Base-by-base conservation (phyloP, 768 basidiomycete species). In the Boletus speciosus region DNA sequence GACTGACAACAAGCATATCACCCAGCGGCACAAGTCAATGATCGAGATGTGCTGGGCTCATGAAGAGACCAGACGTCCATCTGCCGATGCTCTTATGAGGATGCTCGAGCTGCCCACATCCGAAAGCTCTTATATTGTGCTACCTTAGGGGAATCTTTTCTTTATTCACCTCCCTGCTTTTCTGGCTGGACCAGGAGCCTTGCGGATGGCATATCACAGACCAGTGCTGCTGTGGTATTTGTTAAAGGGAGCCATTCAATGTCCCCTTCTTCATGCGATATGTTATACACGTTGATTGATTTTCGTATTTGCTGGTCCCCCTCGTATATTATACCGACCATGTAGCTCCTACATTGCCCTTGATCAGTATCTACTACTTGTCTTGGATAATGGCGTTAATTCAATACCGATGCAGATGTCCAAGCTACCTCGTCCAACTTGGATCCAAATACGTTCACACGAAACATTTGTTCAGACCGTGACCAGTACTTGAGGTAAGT, bases 11-110 rank as follows among this genome's bases (percentile, higher is more conserved):
- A 19, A 36, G 3, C 35, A 34, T 34, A 37, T 65, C 15, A 40
- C 45, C 14, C 16, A 0, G 2, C 14, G 36, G 52, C 40, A 68
- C 36, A 35, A 16, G 34, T 46, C 25, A 0, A 21, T 57, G 6
- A 68, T 66, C 14, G 43, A 7, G 32, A 41, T 4, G 34, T 66
- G 65, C 31, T 66, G 63, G 65, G 41, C 61, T 46, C 32, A 2
- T 1, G 47, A 57, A n/a, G 58, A 66, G 19, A 0, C 1, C 16
- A 54, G 16, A n/a, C 65, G 66, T 35, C 66, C 66, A 37, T 47
- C 27, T 6, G 61, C 63, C 6, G 34, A 44, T 5, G 41, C 19
- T 5, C 61, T 66, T 7, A 34, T 38, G 27, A 29, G 4, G 29
- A 35, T 21, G 36, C 56, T 66, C 25, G 53, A 40, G 11, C 31